These are phyloP conservation scores for Leccinum obscurum DNA, from an alignment of 768 basidiomycete species.

Conservation along the genomic window DNA sequence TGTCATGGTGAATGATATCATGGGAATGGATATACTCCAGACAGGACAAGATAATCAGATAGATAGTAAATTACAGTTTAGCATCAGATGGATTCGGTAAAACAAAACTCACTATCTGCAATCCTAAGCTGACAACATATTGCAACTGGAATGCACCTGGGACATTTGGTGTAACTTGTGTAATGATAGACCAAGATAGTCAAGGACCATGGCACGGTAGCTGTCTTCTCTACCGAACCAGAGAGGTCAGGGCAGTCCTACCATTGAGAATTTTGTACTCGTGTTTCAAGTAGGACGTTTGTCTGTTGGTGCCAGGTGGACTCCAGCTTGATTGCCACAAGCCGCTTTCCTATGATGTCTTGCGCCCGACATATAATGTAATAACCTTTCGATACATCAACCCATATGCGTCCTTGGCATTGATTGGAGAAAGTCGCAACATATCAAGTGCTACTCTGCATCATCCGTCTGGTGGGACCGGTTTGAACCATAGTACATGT, in stretches of 20 bases:
- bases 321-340: no score
- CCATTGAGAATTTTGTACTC: neutral
- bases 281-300: neutral
- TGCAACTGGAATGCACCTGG: neutral
- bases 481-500: no score
- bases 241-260: neutral
- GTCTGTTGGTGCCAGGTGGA: no score
- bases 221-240: neutral
- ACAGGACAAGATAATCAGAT: neutral
- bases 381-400: no score
- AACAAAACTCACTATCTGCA: neutral
- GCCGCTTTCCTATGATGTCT: no score
- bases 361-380: no score
- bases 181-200: neutral
- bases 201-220: neutral
- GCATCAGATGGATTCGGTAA: neutral
- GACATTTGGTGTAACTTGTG: neutral
- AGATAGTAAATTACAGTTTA: neutral
- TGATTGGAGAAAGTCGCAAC: no score
- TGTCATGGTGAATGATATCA: neutral
- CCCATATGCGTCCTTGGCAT: no score
- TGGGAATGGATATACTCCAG: neutral
- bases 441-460: no score
- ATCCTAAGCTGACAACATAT: neutral
- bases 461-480: no score